Evolutionary conservation across 139 green algal genomes (phyloP), one percentile per base, ranked within the genome.

Genomic region (Chlorella sp.): DNA sequence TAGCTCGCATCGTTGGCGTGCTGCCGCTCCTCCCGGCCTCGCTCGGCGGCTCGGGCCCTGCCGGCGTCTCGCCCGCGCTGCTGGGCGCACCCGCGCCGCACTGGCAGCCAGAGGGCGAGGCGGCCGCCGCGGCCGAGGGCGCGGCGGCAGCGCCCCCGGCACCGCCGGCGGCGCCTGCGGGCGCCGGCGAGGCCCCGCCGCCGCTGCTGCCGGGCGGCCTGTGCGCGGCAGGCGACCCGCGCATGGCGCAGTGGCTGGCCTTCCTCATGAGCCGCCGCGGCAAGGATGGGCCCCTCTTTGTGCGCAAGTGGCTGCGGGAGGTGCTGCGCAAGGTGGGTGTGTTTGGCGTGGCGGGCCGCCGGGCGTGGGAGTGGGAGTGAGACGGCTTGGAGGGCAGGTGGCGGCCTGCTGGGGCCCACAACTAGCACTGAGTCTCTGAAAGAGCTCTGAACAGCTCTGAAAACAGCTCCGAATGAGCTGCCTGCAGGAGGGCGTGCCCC

Each of bases 281-380:
- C 3, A 77, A 82, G 59, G 88, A 93, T 27, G 79, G 60, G 23
- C 62, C 77, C 31, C 43, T 84, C 68, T 85, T 86, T 53, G 61
- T 92, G 68, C 83, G 89, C 43, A 88, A 89, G 76, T 90, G 82
- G 79, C 71, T 93, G 5, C 84, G 87, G 45, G 85, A 94, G 78
- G 88, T 81, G 5, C 61, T 83, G 23, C 56, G 88, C 5, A 74
- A 84, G 61, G 88, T 90, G 74, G 66, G 73, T 25, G 63, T 85
- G 50, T 74, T 27, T 11, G 70, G 53, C 62, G 15, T 27, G 23
- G 33, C 59, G 23, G 31, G 11, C 11, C 15, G 9, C 19, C 7
- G 33, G 7, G 59, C 33, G 11, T n/a, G 9, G 29, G 7, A 27
- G 59, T 38, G 19, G 14, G n/a, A 63, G 14, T 38, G 9, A 38